phyloP scores from a whole-genome alignment of 169 alveolate species.

The Sarcocystis neurona region DNA sequence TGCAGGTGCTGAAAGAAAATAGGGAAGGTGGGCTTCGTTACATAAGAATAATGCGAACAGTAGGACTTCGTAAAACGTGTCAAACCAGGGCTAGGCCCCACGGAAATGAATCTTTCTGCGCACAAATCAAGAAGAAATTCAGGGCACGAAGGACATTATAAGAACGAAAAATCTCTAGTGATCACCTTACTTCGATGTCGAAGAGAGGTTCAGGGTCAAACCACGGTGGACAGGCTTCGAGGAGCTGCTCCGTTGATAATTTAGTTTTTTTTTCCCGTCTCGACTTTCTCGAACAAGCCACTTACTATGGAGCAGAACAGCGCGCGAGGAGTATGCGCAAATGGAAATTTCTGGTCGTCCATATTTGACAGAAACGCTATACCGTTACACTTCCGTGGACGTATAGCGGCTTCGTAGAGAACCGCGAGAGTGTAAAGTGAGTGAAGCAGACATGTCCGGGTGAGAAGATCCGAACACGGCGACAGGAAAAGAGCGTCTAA shows the following conservation, averaged over 20 bases:
- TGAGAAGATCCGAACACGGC: neutral
- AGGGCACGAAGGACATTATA: no score
- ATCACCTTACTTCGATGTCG: slow-evolving; percentile 1
- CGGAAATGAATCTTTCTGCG: no score
- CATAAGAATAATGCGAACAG: no score
- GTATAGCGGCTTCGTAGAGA: slow-evolving; percentile 12
- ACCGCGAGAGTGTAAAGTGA: neutral
- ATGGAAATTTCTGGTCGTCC: neutral
- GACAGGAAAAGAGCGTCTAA: neutral
- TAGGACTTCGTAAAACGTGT: no score
- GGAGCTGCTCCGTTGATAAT: neutral
- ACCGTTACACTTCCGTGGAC: neutral
- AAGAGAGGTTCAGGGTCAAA: slow-evolving; percentile 1
- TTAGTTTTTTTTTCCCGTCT: no score
- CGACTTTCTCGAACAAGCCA: neutral
- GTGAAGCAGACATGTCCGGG: slow-evolving; percentile 35
- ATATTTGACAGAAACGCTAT: neutral
- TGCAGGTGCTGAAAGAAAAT: no score
- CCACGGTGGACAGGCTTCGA: slow-evolving; percentile 18
- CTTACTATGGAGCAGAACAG: slow-evolving; percentile 19
- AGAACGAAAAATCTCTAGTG: no score
- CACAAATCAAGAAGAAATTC: no score
- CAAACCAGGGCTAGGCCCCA: no score
- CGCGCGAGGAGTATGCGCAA: neutral
- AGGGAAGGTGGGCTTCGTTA: no score